Evolutionary conservation across 2,329 filamentous ascomycete species (phyloP).

Genomic region (Colletotrichum shisoi): DNA sequence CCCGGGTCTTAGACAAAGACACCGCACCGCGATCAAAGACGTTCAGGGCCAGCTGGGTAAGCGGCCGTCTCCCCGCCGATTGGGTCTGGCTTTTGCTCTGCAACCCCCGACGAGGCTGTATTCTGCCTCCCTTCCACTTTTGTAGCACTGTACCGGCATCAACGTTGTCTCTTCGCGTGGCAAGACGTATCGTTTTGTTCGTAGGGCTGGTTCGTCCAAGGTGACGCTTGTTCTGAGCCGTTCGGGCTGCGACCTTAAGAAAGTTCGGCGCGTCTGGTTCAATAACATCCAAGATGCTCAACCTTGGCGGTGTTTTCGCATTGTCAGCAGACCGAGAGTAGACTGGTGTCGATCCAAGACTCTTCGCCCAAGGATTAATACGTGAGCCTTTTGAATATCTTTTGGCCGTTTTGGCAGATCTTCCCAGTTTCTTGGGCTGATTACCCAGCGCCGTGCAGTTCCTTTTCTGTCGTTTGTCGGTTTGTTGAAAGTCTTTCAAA

Average conservation of each 20-base stretch:
- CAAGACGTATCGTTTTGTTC: slow-evolving; percentile 67
- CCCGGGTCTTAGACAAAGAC: slow-evolving; percentile 8
- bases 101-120: slow-evolving; percentile 51
- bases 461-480: slow-evolving; percentile 43
- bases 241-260: slow-evolving; percentile 67
- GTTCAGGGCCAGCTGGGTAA: slow-evolving; percentile 22
- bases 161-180: slow-evolving; percentile 66
- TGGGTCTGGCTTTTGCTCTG: slow-evolving; percentile 7
- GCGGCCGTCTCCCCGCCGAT: slow-evolving; percentile 10
- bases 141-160: slow-evolving; percentile 63
- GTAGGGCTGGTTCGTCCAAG: slow-evolving; percentile 64
- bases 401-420: neutral
- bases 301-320: slow-evolving; percentile 48
- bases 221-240: slow-evolving; percentile 56
- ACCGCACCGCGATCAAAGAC: slow-evolving; percentile 7
- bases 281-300: slow-evolving; percentile 69
- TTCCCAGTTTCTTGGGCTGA: slow-evolving; percentile 43
- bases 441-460: slow-evolving; percentile 36
- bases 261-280: slow-evolving; percentile 63
- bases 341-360: neutral
- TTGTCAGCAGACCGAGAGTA: slow-evolving; percentile 42
- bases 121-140: slow-evolving; percentile 64
- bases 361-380: slow-evolving; percentile 19
- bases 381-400: neutral
- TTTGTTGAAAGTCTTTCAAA: slow-evolving; percentile 43